A percentile compares a stretch with the other conserved stretches of the same genome.
Evolutionary conservation across 2,329 filamentous ascomycete species (phyloP).

Genomic region (Penicillium palitans): DNA sequence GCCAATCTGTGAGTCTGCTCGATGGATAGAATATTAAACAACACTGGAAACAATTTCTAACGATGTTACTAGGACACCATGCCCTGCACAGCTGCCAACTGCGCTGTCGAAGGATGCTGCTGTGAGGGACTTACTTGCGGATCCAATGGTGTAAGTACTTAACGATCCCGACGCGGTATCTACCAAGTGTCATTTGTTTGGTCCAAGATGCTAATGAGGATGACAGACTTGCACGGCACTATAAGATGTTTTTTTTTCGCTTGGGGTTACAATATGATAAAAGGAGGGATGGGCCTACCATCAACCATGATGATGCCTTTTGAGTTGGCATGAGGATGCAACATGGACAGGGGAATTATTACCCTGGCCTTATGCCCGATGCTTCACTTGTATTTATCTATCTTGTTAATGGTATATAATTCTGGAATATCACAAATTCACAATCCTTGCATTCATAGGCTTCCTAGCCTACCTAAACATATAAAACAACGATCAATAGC

Average conservation of each 20-base stretch:
- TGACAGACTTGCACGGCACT: slow-evolving; percentile 1
- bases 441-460: not conserved
- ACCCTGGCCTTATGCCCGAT: not conserved
- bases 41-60: not conserved
- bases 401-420: slow-evolving; percentile 3
- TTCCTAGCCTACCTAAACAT: not conserved
- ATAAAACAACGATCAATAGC: not conserved
- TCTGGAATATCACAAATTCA: not conserved
- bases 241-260: not conserved
- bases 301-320: not conserved
- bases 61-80: not conserved
- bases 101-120: slow-evolving; percentile 2
- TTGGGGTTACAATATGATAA: not conserved
- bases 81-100: slow-evolving; percentile 5
- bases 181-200: not conserved
- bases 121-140: slow-evolving; percentile 9
- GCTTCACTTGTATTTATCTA: not conserved
- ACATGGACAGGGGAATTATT: not conserved
- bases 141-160: slow-evolving; percentile 8
- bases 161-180: not conserved
- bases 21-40: not conserved
- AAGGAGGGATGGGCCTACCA: not conserved
- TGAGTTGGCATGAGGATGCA: not conserved
- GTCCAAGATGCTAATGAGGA: not conserved
- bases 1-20: slow-evolving; percentile 4